Evolutionary conservation across 2,329 filamentous ascomycete species (phyloP), one percentile per base, ranked within the genome.

Genomic region (Trematosphaeria pertusa): DNA sequence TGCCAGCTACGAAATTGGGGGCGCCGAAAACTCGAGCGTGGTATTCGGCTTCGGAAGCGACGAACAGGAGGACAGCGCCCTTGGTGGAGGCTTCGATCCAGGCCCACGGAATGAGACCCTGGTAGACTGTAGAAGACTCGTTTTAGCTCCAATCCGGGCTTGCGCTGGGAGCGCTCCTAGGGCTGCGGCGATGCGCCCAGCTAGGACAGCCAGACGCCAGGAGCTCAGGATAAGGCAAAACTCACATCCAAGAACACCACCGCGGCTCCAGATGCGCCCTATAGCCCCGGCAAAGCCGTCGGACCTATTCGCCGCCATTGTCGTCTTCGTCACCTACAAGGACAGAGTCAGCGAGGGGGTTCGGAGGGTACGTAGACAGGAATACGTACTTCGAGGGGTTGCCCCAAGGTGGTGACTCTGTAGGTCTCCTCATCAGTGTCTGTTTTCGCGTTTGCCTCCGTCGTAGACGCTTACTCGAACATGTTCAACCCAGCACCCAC

Each of bases 61-160:
- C 93, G 79, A 99, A 99, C 75, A 99, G 89, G 70, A 99, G 89
- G 65, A 99, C 94, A 67, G 94, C 94, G 73, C 94, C 94, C 81
- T 99, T 99, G 78, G 94, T 97, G 70, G 93, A 97, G 73, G 94
- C 94, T 84, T 99, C 94, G 79, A 99, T 97, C 94, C 94, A 99
- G 76, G 94, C 94, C 69, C 63, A 69, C 58, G 94, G 94, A 74
- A 99, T 97, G 67, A 99, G 89, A 76, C 94, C 94, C 82, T 99
- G 94, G 83, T 97, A 99, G 82, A 97, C 93, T 97, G 71, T 58
- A 38, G 6, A 41, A 19, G 20, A 21, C 15, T 2, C 20, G 31
- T 30, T 52, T 65, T 52, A 64, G 63, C 52, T n/a, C n/a, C n/a
- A n/a, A n/a, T n/a, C n/a, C n/a, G n/a, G n/a, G n/a, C n/a, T n/a